Evolutionary conservation across 768 basidiomycete genomes (phyloP).

Genomic region (Psilocybe tampanensis): DNA sequence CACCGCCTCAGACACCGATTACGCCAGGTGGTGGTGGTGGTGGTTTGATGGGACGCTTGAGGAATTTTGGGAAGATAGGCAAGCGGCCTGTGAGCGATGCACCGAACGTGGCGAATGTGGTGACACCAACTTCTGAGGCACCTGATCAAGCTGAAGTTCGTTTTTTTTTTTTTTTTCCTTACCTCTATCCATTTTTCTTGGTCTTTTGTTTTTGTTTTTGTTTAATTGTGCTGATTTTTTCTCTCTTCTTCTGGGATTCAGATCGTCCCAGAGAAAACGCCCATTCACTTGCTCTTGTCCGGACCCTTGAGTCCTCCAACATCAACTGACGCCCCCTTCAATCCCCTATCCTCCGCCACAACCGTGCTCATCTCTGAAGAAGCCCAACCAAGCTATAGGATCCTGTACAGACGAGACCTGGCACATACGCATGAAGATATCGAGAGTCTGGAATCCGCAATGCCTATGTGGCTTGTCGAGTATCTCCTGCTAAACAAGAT

Average conservation of each 20-base stretch:
- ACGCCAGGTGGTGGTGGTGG: conserved; percentile 47
- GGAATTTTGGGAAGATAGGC: conserved; percentile 62
- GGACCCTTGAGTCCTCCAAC: conserved; percentile 66
- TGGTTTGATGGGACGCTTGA: conserved; percentile 75
- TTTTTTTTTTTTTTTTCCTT: neutral
- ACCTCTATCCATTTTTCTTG: neutral
- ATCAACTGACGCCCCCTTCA: conserved; percentile 69
- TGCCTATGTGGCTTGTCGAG: conserved; percentile 90
- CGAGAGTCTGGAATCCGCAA: conserved; percentile 63
- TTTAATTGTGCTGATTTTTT: neutral
- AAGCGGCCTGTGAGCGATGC: conserved; percentile 39
- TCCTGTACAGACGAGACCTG: conserved; percentile 75
- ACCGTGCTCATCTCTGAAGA: conserved; percentile 84
- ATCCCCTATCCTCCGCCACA: conserved; percentile 60
- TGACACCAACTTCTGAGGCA: conserved; percentile 27
- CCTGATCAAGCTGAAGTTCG: conserved; percentile 30
- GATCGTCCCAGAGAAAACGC: conserved; percentile 42
- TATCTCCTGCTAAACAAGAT: conserved; percentile 75
- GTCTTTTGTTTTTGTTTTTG: neutral
- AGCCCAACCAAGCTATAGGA: conserved; percentile 69
- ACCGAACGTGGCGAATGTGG: conserved; percentile 27
- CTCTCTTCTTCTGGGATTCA: conserved; percentile 16
- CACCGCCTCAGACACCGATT: conserved; percentile 39
- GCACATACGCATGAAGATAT: conserved; percentile 47
- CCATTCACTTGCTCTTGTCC: conserved; percentile 56